These are phyloP conservation scores for Vitis hybrid DNA, from an alignment of 177 flowering plant species.

Conservation along the genomic window DNA sequence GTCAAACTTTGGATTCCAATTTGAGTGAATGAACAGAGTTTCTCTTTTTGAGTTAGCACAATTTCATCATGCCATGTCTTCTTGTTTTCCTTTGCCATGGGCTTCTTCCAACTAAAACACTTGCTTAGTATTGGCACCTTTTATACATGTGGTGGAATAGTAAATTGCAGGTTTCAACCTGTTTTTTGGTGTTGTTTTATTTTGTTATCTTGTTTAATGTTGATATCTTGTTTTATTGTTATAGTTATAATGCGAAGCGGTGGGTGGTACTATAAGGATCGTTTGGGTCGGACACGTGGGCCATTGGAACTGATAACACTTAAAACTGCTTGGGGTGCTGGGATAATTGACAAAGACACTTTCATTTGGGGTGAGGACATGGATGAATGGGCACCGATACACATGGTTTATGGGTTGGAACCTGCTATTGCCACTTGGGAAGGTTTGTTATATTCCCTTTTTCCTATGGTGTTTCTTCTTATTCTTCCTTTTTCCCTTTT, in stretches of 20 bases:
- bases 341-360: conserved; percentile 53
- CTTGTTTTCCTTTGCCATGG: no score
- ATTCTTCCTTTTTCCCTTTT: background rate
- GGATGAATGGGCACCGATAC: conserved; percentile 98
- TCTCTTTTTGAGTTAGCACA: no score
- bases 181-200: background rate
- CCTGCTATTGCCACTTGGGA: conserved; percentile 97
- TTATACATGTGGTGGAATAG: no score
- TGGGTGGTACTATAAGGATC: conserved; percentile 84
- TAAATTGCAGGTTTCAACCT: no score
- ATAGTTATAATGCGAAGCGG: conserved; percentile 87
- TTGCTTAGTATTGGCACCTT: no score
- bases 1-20: no score
- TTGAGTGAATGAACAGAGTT: no score
- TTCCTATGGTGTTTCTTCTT: background rate
- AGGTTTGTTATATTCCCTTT: conserved; percentile 48
- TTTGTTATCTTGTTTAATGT: background rate
- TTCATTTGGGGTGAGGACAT: conserved; percentile 96
- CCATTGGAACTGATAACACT: conserved; percentile 77
- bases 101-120: no score
- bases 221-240: conserved; percentile 9
- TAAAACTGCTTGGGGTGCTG: conserved; percentile 82
- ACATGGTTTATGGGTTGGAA: conserved; percentile 89
- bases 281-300: conserved; percentile 89
- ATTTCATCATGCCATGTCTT: no score